Evolutionary conservation across 192 early-diverging fungal species (phyloP).

Genomic region (Backusella parvicylindrica): DNA sequence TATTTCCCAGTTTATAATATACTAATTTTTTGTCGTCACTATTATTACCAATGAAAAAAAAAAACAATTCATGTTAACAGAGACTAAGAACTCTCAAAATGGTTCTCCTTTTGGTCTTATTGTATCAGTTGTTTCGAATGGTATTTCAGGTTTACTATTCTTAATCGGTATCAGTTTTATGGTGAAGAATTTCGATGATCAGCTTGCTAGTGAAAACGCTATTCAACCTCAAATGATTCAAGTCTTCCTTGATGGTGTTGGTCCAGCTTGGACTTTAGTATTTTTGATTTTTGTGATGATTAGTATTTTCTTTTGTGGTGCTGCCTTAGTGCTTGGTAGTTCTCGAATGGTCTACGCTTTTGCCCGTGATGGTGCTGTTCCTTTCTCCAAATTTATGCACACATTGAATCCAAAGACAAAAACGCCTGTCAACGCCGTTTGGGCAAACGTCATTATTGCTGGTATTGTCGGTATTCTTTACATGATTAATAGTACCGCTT

Average conservation of each 20-base stretch:
- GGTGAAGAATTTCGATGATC: constrained; percentile 34
- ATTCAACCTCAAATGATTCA: constrained; percentile 40
- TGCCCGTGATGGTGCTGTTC: constrained; percentile 53
- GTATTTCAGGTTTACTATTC: constrained; percentile 42
- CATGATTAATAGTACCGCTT: constrained; percentile 46
- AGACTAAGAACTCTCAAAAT: constrained; percentile 48
- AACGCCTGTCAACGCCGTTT: constrained; percentile 45
- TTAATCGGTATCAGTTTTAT: constrained; percentile 43
- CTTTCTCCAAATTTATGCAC: constrained; percentile 43
- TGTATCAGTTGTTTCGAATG: constrained; percentile 33
- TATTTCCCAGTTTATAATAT: neutral
- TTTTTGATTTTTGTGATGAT: constrained; percentile 45
- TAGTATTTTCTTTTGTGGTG: constrained; percentile 47
- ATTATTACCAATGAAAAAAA: constrained; percentile 1
- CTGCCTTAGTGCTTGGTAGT: constrained; percentile 40
- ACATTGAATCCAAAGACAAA: constrained; percentile 38
- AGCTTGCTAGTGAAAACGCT: constrained; percentile 31
- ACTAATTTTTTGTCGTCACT: neutral
- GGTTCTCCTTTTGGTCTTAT: constrained; percentile 49
- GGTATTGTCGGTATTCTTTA: constrained; percentile 46
- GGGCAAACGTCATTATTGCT: constrained; percentile 50
- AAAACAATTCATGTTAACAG: constrained; percentile 23
- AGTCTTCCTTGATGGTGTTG: constrained; percentile 46
- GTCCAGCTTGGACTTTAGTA: constrained; percentile 40
- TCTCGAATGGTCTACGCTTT: constrained; percentile 59